Evolutionary conservation across 768 basidiomycete genomes (phyloP).

Genomic region (Lentinus tigrinus): DNA sequence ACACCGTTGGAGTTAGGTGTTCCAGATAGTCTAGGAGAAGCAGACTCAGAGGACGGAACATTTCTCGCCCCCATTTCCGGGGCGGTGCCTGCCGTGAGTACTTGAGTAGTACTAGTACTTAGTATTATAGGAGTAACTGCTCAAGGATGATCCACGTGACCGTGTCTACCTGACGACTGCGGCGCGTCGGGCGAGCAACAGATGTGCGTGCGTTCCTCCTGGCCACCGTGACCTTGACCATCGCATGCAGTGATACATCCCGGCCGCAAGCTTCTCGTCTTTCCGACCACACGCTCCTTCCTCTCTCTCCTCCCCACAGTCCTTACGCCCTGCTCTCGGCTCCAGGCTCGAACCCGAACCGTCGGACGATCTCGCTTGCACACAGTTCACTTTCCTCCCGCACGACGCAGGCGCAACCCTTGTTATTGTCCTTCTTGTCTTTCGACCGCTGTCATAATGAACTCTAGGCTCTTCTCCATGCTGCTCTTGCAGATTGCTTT

Average conservation of each 20-base stretch:
- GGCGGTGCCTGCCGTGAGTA: too few relatives aligned
- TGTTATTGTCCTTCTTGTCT: neutral
- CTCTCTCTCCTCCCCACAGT: neutral
- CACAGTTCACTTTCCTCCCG: neutral
- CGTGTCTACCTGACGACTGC: neutral
- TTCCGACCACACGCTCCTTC: neutral
- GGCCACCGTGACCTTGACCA: neutral
- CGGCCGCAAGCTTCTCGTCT: neutral
- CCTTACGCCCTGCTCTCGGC: neutral
- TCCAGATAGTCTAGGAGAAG: too few relatives aligned
- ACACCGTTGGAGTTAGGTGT: too few relatives aligned
- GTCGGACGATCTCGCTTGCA: neutral
- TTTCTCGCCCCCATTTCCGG: too few relatives aligned
- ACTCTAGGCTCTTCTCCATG: neutral
- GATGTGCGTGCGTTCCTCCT: neutral
- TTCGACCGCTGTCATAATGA: neutral
- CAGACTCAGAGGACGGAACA: too few relatives aligned
- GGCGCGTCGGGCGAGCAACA: neutral
- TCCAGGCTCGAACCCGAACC: neutral
- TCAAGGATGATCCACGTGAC: neutral
- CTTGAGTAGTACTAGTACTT: too few relatives aligned
- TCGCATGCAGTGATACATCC: neutral
- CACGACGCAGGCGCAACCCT: neutral
- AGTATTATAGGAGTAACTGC: too few relatives aligned
- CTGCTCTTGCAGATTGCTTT: constrained; percentile 14